Evolutionary conservation across 2,329 filamentous ascomycete species (phyloP).

Genomic region (Falciphora oryzae): DNA sequence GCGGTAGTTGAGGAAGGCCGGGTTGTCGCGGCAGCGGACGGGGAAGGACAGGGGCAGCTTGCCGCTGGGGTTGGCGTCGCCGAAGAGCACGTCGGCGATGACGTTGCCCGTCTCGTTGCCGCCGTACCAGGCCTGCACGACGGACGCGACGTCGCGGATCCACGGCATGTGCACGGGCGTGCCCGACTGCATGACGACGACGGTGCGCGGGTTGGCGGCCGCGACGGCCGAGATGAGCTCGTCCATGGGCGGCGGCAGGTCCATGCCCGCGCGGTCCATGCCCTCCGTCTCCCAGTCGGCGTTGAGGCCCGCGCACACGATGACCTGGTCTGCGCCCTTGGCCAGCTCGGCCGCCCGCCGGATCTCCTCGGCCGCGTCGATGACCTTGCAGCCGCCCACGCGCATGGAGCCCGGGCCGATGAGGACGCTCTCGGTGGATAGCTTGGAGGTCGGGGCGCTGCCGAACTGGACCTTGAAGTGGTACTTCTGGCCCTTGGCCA

Average conservation of each 20-base stretch:
- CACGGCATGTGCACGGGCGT: slow-evolving; percentile 71
- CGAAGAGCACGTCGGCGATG: slow-evolving; percentile 72
- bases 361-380: slow-evolving; percentile 54
- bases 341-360: slow-evolving; percentile 62
- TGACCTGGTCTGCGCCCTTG: slow-evolving; percentile 65
- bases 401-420: slow-evolving; percentile 56
- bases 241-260: slow-evolving; percentile 68
- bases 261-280: slow-evolving; percentile 71
- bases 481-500: slow-evolving; percentile 50
- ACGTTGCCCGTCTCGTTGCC: slow-evolving; percentile 76
- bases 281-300: slow-evolving; percentile 79
- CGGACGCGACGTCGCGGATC: slow-evolving; percentile 47
- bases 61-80: slow-evolving; percentile 64
- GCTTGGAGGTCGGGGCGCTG: slow-evolving; percentile 44
- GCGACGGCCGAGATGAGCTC: slow-evolving; percentile 62
- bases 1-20: slow-evolving; percentile 61
- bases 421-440: slow-evolving; percentile 23
- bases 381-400: slow-evolving; percentile 53
- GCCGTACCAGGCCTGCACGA: slow-evolving; percentile 78
- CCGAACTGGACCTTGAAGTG: slow-evolving; percentile 47
- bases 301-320: slow-evolving; percentile 73
- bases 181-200: slow-evolving; percentile 71
- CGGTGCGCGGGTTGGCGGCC: slow-evolving; percentile 61
- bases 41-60: slow-evolving; percentile 64
- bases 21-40: slow-evolving; percentile 57